These are phyloP conservation scores for Xylaria sp. DNA, from an alignment of 2,329 filamentous ascomycete genomes.

Conservation along the genomic window DNA sequence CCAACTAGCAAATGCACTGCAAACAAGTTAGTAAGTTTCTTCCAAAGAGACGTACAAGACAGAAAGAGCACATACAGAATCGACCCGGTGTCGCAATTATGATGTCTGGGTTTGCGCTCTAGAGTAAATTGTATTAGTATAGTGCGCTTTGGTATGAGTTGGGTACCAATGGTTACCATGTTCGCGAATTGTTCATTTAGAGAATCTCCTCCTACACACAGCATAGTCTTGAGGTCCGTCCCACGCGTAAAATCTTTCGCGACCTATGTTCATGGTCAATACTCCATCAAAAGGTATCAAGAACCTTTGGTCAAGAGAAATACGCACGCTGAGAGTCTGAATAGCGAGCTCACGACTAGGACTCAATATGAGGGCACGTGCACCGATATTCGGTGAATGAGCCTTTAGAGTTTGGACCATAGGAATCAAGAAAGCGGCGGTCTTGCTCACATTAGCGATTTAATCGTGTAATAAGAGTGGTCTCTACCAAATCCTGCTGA, in stretches of 20 bases:
- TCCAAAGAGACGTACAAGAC: not conserved
- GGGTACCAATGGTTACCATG: conserved; percentile 24
- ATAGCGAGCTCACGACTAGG: conserved; percentile 94
- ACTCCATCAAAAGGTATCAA: not conserved
- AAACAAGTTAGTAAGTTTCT: conserved; percentile 15
- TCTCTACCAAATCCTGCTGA: not conserved
- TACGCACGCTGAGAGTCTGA: conserved; percentile 58
- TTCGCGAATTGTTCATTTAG: conserved; percentile 39
- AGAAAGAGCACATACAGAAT: conserved; percentile 60
- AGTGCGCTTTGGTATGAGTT: not conserved
- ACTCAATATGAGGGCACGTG: conserved; percentile 86
- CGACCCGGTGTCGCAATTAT: conserved; percentile 96
- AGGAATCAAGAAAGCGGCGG: conserved; percentile 95
- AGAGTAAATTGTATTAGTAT: conserved; percentile 69
- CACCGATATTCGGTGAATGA: conserved; percentile 87
- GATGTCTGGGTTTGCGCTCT: conserved; percentile 90
- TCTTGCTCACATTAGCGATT: conserved; percentile 53
- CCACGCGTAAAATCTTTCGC: conserved; percentile 93
- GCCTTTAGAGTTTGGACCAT: conserved; percentile 95
- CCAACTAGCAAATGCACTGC: conserved; percentile 33
- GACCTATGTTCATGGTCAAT: conserved; percentile 78
- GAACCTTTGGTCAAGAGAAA: not conserved
- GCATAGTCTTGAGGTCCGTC: conserved; percentile 86
- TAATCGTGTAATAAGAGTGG: not conserved
- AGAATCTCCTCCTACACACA: conserved; percentile 88